Percentiles rank a stretch among this genome's conserved stretches.
phyloP scores from a whole-genome alignment of 148 eudicot species.

The Chenopodium album region DNA sequence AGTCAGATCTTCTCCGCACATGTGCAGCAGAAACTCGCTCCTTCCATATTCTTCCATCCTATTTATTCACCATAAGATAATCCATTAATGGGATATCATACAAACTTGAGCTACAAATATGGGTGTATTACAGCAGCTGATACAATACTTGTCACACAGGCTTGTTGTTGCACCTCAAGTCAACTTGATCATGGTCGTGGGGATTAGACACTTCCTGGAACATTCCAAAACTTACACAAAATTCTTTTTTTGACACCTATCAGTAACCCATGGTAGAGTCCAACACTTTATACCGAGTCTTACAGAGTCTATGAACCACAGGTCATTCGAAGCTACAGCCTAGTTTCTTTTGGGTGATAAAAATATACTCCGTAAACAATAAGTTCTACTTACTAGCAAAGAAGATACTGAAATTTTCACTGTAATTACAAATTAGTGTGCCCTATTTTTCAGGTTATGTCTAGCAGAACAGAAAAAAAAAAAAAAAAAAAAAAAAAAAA shows the following conservation, averaged over 20 bases:
- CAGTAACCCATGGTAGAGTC: background rate
- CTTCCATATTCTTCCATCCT: constrained; percentile 98
- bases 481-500: background rate
- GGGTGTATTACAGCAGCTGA: background rate
- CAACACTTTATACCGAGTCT: background rate
- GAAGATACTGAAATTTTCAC: background rate
- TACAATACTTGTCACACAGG: background rate
- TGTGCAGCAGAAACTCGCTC: constrained; percentile 72
- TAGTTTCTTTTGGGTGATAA: background rate
- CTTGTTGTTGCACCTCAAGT: background rate
- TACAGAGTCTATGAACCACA: background rate
- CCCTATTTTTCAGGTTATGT: background rate
- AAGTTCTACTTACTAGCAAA: background rate
- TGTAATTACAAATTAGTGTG: background rate
- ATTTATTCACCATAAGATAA: constrained; percentile 9
- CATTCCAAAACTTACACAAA: background rate
- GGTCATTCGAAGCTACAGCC: background rate
- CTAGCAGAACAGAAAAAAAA: background rate
- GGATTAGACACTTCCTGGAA: background rate
- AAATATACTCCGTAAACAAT: background rate
- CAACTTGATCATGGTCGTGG: background rate
- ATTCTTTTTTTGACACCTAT: background rate
- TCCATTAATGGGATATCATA: background rate
- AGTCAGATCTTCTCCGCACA: constrained; percentile 52
- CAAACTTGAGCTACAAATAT: background rate